Evolutionary conservation across 208 protist genomes (phyloP), one percentile per base, ranked within the genome.

Genomic region (Zelonia costaricensis): DNA sequence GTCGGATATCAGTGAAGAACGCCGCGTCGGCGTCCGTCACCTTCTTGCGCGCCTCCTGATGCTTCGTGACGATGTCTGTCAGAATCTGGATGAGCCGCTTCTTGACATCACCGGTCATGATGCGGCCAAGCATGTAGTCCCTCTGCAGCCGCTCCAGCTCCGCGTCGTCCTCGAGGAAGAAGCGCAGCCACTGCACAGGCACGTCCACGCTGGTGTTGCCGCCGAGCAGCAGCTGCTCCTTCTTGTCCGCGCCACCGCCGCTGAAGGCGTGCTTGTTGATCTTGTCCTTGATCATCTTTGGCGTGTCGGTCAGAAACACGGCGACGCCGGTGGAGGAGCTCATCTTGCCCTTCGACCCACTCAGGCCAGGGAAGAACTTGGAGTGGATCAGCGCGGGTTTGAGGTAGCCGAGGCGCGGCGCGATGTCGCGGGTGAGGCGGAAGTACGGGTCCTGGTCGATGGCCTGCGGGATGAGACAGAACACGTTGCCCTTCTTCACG

Each of bases 401-500:
- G 25, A 93, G 71, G 31, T 88, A 97, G 4, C 93, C 96, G 5
- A 99, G 67, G 16, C 90, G 78, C 18, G 94, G 94, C 12, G 99
- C 98, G 20, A 99, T 92, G 76, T 99, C 98, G 28, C 98, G 75
- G 8, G 98, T 99, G 58, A 99, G 91, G 52, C 98, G 93, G 90
- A 99, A 99, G 82, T 99, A 99, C 13, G 98, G 98, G 77, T 99
- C 99, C 71, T 98, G 94, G 65, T 97, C 92, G 77, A 98, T 97
- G n/a, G 93, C 93, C 74, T 98, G 99, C 27, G 99, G 98, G 74
- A 99, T 99, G 13, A 99, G 86, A 80, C 99, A 99, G 18, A 91
- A 84, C 8, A 99, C 78, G 62, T 98, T 97, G 30, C 92, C 85
- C 49, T 86, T 82, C 38, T 69, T 59, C 6, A 48, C 27, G 13